Evolutionary conservation across 148 eudicot species (phyloP).

Genomic region (Arctostaphylos glauca): DNA sequence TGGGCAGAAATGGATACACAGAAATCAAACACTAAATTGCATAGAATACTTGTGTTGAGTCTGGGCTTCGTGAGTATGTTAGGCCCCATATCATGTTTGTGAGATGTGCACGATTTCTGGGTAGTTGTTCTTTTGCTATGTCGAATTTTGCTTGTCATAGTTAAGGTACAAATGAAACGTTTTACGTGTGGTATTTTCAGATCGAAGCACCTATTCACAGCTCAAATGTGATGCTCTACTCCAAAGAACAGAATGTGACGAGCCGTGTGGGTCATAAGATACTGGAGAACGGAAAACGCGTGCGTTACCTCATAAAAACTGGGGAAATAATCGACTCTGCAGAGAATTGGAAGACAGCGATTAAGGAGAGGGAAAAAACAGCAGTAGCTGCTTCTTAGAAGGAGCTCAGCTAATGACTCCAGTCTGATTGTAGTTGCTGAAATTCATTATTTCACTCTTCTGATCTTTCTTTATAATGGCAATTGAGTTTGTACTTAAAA

Average conservation of each 20-base stretch:
- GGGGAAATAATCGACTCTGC: constrained; percentile 91
- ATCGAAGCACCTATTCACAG: constrained; percentile 92
- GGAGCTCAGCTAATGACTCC: neutral
- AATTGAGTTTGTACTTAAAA: no score
- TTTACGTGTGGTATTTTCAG: constrained; percentile 31
- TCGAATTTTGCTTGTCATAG: neutral
- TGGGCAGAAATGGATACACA: neutral
- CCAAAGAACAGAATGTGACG: constrained; percentile 71
- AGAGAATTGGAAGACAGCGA: constrained; percentile 74
- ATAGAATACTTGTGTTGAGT: neutral
- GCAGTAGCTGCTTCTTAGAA: constrained; percentile 38
- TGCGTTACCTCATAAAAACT: constrained; percentile 91
- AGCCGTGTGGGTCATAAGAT: constrained; percentile 92
- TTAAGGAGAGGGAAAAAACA: constrained; percentile 63
- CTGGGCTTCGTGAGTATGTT: neutral
- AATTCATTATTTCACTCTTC: neutral
- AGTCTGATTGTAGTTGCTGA: neutral
- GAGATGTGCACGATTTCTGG: neutral
- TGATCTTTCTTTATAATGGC: neutral
- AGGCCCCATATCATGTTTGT: neutral
- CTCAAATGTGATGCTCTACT: constrained; percentile 95
- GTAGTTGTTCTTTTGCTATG: neutral
- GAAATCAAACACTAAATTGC: neutral
- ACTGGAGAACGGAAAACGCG: constrained; percentile 79
- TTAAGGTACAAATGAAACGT: neutral